A percentile compares a stretch with the other conserved stretches of the same genome.
Evolutionary conservation across 75 land plant genomes (phyloP).

Genomic region (Chamaecyparis obtusa): DNA sequence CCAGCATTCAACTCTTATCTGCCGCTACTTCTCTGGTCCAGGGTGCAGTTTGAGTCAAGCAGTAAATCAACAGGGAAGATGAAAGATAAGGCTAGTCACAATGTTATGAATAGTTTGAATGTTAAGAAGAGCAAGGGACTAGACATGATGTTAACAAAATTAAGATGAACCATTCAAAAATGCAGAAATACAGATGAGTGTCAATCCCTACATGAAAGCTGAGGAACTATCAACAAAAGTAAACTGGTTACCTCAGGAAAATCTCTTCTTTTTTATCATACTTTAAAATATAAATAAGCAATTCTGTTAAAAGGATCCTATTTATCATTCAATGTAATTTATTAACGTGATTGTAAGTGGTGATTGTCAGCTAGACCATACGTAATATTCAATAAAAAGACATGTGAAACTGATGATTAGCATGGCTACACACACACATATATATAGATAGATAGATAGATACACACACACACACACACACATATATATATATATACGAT

Average conservation of each 20-base stretch:
- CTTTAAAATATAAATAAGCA: too few species aligned
- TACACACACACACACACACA: too few species aligned
- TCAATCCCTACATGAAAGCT: neutral
- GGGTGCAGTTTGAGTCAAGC: neutral
- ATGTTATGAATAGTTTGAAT: neutral
- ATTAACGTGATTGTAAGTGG: too few species aligned
- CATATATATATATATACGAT: too few species aligned
- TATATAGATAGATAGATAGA: too few species aligned
- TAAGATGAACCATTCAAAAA: neutral
- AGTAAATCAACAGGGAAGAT: neutral
- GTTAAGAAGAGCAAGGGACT: neutral
- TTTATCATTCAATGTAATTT: too few species aligned
- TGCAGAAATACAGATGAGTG: neutral
- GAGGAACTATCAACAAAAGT: neutral
- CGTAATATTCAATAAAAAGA: neutral
- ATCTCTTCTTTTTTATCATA: neutral
- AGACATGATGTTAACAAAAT: neutral
- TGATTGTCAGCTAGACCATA: too few species aligned
- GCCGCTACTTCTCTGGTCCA: neutral
- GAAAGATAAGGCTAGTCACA: neutral
- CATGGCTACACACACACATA: too few species aligned
- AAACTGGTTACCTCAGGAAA: neutral
- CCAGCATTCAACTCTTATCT: neutral
- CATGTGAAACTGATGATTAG: neutral
- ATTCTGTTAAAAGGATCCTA: too few species aligned